Conservation (phyloP, 108 stramenopile genomes). For the Thalassiosira profunda region DNA sequence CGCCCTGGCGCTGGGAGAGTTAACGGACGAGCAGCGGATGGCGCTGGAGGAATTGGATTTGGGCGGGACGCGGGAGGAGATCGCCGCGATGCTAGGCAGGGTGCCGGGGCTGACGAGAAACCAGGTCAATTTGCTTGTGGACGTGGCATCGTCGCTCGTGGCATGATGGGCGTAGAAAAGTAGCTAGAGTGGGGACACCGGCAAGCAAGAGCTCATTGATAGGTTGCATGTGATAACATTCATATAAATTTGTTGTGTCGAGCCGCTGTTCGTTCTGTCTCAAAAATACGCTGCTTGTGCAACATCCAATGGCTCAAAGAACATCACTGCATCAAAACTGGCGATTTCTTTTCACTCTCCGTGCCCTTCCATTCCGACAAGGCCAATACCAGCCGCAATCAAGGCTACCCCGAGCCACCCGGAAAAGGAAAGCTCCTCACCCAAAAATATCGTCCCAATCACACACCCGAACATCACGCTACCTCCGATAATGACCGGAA, state of each 20-base stretch:
- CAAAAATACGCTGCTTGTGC: too few relatives aligned
- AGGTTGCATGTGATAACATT: not conserved
- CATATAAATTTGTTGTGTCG: too few relatives aligned
- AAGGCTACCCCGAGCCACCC: conserved; percentile 72
- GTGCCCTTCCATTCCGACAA: conserved; percentile 72
- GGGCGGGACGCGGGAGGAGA: conserved; percentile 30
- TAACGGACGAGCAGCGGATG: conserved; percentile 32
- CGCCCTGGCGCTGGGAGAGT: conserved; percentile 25
- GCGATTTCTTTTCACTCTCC: too few relatives aligned
- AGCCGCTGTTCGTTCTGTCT: too few relatives aligned
- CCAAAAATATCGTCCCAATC: conserved; percentile 47
- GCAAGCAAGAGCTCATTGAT: not conserved
- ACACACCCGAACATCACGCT: conserved; percentile 70
- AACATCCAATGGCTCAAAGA: not conserved
- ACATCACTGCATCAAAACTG: not conserved
- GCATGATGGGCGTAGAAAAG: not conserved
- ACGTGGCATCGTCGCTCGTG: conserved; percentile 40
- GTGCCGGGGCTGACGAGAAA: conserved; percentile 45
- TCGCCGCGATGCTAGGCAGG: conserved; percentile 27
- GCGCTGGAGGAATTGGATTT: conserved; percentile 43
- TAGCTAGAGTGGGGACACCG: not conserved
- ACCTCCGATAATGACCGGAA: conserved; percentile 79
- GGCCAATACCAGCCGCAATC: conserved; percentile 54
- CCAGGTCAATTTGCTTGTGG: conserved; percentile 44
- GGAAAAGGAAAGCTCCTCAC: conserved; percentile 42